Base-by-base conservation (phyloP, 169 alveolate species). In the Plasmodium vivax region DNA sequence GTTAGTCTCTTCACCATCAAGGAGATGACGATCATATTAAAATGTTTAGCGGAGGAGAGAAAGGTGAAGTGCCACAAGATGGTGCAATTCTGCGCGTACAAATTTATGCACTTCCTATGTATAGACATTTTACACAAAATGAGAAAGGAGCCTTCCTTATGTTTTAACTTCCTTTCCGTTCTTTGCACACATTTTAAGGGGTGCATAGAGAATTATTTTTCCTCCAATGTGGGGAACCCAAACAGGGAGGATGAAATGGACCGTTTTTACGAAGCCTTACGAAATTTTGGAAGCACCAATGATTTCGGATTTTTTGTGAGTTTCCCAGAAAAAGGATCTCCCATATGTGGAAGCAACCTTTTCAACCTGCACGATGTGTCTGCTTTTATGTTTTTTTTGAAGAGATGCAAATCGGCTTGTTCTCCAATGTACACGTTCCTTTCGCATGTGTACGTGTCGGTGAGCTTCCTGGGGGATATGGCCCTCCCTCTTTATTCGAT, bases 1-100 rank as follows among this genome's bases (percentile, higher is more conserved):
- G 73, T 79, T 30, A 90, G 34, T 51, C 27, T 30, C 10, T 82
- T 90, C 81, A 45, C 77, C 51, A 45, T 90, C 56, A 90, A 90
- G 45, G 94, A 90, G 68, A n/a, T 82, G 83, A 90, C 91, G 12
- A 90, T 90, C n/a, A 90, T 90, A 81, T 68, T 90, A 38, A 90
- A 90, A 79, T 90, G 94, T 12, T 81, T 90, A 19, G 8, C 68
- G 51, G 94, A 90, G 54, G 91, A 90, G 38, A 82, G 83, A 80
- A 27, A 9, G 19, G 23, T 51, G 23, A 62, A 81, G 32, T 80
- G 34, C 10, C 77, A 90, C n/a, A 90, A 81, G 58, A 90, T 90
- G 82, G 74, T 90, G 4, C 54, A 34, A 23, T 80, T 80, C 56
- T 90, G 91, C 36, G 19, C 38, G 45, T 90, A 58, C 34, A 90